Evolutionary conservation across 2,329 filamentous ascomycete species (phyloP).

Genomic region (Macrophomina phaseolina): DNA sequence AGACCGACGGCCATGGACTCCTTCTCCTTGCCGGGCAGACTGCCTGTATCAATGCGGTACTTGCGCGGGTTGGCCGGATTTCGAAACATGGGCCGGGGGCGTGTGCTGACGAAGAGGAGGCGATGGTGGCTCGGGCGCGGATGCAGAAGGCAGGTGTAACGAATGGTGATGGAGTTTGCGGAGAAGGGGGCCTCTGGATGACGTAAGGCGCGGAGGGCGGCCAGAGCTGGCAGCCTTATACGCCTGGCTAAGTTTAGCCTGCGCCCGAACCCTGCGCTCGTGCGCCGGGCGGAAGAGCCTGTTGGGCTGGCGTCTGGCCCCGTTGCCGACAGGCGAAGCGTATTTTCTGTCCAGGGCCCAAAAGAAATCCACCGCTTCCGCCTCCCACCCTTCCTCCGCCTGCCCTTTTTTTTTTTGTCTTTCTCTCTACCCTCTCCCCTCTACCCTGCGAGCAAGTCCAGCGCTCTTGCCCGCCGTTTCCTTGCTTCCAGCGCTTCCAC

Average conservation of each 20-base stretch:
- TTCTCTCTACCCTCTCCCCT: conserved; percentile 14
- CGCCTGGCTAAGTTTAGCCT: conserved; percentile 21
- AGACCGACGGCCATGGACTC: background rate
- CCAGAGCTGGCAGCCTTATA: conserved; percentile 18
- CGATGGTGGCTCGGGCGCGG: background rate
- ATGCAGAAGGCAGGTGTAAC: conserved; percentile 5
- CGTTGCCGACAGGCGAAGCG: conserved; percentile 19
- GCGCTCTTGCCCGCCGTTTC: conserved; percentile 6
- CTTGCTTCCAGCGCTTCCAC: conserved; percentile 5
- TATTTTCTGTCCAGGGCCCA: conserved; percentile 24
- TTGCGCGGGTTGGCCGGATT: background rate
- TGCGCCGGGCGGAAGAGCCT: conserved; percentile 15
- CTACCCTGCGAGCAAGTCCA: conserved; percentile 5
- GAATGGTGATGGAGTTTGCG: conserved; percentile 14
- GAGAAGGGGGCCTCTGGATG: conserved; percentile 9
- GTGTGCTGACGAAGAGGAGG: background rate
- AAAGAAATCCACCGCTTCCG: conserved; percentile 23
- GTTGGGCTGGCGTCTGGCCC: conserved; percentile 15
- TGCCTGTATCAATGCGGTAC: background rate
- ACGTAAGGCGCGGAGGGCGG: conserved; percentile 1
- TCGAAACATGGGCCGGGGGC: background rate
- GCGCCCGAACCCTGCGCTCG: background rate
- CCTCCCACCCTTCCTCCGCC: conserved; percentile 14
- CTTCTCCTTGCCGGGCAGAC: background rate
- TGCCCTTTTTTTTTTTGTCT: background rate